Evolutionary conservation across 352 stramenopile species (phyloP).

Genomic region (Globisporangium barbulae): DNA sequence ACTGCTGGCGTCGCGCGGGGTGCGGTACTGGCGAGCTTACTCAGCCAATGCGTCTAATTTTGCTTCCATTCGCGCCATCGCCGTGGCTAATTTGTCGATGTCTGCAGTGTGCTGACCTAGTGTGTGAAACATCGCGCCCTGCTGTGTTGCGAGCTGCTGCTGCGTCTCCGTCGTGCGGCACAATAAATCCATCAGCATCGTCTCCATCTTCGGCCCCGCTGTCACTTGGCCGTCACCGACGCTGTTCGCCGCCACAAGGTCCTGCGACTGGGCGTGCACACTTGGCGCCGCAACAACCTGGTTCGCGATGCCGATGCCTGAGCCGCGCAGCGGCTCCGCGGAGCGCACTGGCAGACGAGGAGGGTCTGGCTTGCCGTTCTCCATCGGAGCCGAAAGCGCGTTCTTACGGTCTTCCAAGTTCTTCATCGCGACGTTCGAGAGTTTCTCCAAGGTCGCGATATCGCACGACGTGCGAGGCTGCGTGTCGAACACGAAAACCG

Average conservation of each 20-base stretch:
- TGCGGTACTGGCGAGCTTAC: slow-evolving; percentile 27
- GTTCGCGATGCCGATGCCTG: slow-evolving; percentile 75
- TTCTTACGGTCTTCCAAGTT: slow-evolving; percentile 90
- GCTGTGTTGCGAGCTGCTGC: slow-evolving; percentile 88
- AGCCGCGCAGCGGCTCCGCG: slow-evolving; percentile 45
- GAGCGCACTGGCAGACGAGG: slow-evolving; percentile 26
- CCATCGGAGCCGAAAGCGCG: slow-evolving; percentile 60
- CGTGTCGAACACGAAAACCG: slow-evolving; percentile 87
- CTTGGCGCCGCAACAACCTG: slow-evolving; percentile 65
- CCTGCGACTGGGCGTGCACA: slow-evolving; percentile 50
- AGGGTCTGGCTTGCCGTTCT: slow-evolving; percentile 42
- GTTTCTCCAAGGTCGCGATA: slow-evolving; percentile 83
- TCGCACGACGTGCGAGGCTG: slow-evolving; percentile 83
- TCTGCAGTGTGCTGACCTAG: slow-evolving; percentile 87
- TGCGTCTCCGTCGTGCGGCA: slow-evolving; percentile 87
- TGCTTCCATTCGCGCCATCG: slow-evolving; percentile 87
- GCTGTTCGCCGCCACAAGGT: slow-evolving; percentile 71
- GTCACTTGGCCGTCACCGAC: slow-evolving; percentile 82
- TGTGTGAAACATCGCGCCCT: slow-evolving; percentile 89
- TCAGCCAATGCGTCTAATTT: slow-evolving; percentile 85
- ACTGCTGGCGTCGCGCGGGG: background rate
- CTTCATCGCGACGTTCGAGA: slow-evolving; percentile 89
- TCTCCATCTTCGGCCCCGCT: slow-evolving; percentile 86
- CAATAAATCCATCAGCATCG: slow-evolving; percentile 88
- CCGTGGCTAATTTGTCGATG: slow-evolving; percentile 83